Evolutionary conservation across 805 yeast genomes (phyloP).

Genomic region (Blastobotrys muscicola): DNA sequence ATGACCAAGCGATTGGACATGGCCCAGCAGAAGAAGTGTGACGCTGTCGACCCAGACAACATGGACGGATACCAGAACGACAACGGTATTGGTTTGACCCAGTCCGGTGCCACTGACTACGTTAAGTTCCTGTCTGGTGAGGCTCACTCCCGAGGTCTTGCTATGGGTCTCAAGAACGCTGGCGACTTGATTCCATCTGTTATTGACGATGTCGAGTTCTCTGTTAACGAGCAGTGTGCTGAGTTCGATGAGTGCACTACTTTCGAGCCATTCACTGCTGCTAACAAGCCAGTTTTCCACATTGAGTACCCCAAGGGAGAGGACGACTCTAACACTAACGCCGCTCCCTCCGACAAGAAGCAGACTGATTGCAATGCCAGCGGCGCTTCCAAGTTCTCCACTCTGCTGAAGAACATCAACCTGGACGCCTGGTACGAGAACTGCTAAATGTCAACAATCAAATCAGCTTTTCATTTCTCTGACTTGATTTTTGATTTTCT

Average conservation of each 20-base stretch:
- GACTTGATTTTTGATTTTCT: no score
- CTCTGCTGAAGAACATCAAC: constrained; percentile 21
- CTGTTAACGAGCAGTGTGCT: constrained; percentile 26
- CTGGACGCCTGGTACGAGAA: constrained; percentile 20
- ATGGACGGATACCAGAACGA: constrained; percentile 26
- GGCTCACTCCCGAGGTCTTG: constrained; percentile 17
- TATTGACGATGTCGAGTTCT: constrained; percentile 18
- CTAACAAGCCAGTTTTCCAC: constrained; percentile 22
- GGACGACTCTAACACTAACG: constrained; percentile 7
- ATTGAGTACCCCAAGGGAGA: constrained; percentile 25
- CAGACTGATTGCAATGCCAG: constrained; percentile 5
- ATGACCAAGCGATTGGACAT: constrained; percentile 19
- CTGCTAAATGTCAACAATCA: constrained; percentile 5
- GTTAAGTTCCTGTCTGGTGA: constrained; percentile 19
- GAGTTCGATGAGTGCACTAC: constrained; percentile 22
- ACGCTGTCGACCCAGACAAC: constrained; percentile 28
- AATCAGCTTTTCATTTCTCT: neutral
- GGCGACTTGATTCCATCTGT: constrained; percentile 20
- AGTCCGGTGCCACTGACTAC: constrained; percentile 20
- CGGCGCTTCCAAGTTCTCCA: constrained; percentile 14
- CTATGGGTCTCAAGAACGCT: constrained; percentile 25
- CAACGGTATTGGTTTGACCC: constrained; percentile 23
- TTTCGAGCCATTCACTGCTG: constrained; percentile 14
- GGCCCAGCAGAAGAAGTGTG: constrained; percentile 22
- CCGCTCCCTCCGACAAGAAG: constrained; percentile 6